A percentile compares a stretch with the other conserved stretches of the same genome.
Conservation (phyloP, 306 rosid genomes). For the Leucaena leucocephala region DNA sequence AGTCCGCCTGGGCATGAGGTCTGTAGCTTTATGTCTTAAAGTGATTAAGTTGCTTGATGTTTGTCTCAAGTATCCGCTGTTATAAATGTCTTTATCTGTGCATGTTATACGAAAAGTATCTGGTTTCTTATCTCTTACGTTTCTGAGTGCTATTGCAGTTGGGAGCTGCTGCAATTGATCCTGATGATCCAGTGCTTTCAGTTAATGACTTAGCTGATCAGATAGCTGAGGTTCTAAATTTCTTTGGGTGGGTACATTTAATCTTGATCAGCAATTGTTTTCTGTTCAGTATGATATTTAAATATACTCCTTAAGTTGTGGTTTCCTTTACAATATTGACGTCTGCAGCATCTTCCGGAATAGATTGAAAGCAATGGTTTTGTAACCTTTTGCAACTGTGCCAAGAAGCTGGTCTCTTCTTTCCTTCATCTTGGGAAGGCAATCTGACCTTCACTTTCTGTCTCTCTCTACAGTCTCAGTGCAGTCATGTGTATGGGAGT, state of each 20-base stretch:
- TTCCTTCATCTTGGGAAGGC: constrained; percentile 2
- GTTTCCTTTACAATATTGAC: constrained; percentile 22
- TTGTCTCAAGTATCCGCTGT: constrained; percentile 14
- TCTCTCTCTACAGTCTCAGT: constrained; percentile 57
- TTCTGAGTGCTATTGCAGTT: constrained; percentile 85
- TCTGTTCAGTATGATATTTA: constrained; percentile 21
- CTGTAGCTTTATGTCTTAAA: constrained; percentile 42
- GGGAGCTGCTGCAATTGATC: constrained; percentile 76
- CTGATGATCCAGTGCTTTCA: constrained; percentile 67
- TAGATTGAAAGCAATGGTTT: constrained; percentile 33
- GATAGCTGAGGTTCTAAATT: constrained; percentile 87
- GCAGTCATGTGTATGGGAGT: constrained; percentile 99
- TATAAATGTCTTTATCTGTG: constrained; percentile 24
- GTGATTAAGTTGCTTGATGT: constrained; percentile 29
- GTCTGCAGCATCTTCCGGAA: constrained; percentile 23
- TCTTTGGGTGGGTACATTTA: constrained; percentile 70
- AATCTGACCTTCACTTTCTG: constrained; percentile 13
- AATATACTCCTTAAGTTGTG: neutral
- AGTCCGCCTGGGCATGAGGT: constrained; percentile 99
- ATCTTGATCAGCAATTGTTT: constrained; percentile 14
- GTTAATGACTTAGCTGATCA: constrained; percentile 96
- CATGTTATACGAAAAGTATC: constrained; percentile 35
- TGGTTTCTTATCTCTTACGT: constrained; percentile 54
- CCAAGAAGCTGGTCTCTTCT: constrained; percentile 20
- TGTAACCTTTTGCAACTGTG: constrained; percentile 15